Base-by-base conservation (phyloP, 345 rosid genomes). In the Orychophragmus violaceus region DNA sequence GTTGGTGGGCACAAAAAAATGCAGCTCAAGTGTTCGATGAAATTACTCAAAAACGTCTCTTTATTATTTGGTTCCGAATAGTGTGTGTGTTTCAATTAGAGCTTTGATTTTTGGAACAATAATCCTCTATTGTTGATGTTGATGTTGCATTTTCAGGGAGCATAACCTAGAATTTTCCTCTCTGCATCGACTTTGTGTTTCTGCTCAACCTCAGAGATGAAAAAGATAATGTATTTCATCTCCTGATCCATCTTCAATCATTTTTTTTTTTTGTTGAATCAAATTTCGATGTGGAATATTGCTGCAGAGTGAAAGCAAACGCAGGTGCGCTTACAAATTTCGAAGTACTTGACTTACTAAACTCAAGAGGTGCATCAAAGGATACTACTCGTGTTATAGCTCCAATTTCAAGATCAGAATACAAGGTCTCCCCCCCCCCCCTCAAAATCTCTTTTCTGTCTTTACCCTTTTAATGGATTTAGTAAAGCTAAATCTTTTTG, bases 281-380 rank as follows among this genome's bases (percentile, higher is more conserved):
- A 22, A 55, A 46, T 2, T 41, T 14, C 2, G 22, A 19, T 4
- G 13, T 56, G 61, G 3, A n/a, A 39, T 71, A 50, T 33, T 48
- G n/a, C n/a, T 74, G 75, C 86, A 93, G 98, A 83, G 66, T 79
- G 22, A 78, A 83, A 62, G 81, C 74, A 28, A 90, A 88, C 74
- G 89, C 84, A 21, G 97, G 89, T 33, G 77, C 79, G 6, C 82
- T 88, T 9, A 83, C 90, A 21, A 94, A 90, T 80, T 87, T 84
- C 55, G 97, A 90, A 48, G 88, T 84, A 5, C 82, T 87, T 11
- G 80, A 89, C 45, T 82, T 85, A 54, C 57, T 87, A n/a, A 81
- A 59, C 49, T 79, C 95, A 30, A 81, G 85, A 79, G 96, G 95
- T 70, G 96, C 92, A 53, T 81, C 92, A 23, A 85, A 74, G 75